Base-by-base conservation (phyloP, 1,284 basidiomycete species). In the Pterulicium gracile region DNA sequence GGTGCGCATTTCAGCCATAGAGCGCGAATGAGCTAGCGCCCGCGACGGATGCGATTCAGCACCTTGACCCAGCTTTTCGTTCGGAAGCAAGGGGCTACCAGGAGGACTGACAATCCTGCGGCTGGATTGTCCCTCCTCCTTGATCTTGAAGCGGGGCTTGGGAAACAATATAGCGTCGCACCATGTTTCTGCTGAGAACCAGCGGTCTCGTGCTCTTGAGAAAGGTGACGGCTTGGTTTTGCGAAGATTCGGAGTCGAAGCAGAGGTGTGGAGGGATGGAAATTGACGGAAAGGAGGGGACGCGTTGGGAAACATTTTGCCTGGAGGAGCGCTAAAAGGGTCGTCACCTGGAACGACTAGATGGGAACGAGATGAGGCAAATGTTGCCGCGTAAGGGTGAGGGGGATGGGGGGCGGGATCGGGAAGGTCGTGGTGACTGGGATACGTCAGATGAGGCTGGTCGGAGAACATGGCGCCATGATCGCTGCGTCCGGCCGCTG, bases 161-260 rank as follows among this genome's bases (percentile, higher is more conserved):
- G 84, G 85, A 47, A 87, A 79, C 35, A 88, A 60, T 2, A 88
- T 53, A 1, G 83, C 84, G 53, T 86, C 82, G 60, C 85, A 88
- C 81, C 84, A 85, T 7, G 80, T 79, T 61, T 87, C 81, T 0
- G 82, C 74, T 1, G 77, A 74, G 1, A 86, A 55, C 80, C 81
- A 85, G 4, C 77, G 66, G 32, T 83, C 79, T 51, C 67, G 75
- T 17, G 65, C 62, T 57, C 65, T 73, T 18, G 58, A 47, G 24
- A 51, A 43, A 15, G 50, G 35, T 3, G 51, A 47, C 4, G 39
- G 44, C 35, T 52, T 40, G 44, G 23, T 15, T 44, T 51, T 49
- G 43, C 49, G 47, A 18, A 87, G 63, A 56, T 86, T 75, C 17
- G 81, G 81, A 4, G 78, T 75, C 1, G 80, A 84, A 12, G 71